Evolutionary conservation across 495 filamentous ascomycete species (phyloP), one percentile per base, ranked within the genome.

Genomic region (Amniculicola lignicola): DNA sequence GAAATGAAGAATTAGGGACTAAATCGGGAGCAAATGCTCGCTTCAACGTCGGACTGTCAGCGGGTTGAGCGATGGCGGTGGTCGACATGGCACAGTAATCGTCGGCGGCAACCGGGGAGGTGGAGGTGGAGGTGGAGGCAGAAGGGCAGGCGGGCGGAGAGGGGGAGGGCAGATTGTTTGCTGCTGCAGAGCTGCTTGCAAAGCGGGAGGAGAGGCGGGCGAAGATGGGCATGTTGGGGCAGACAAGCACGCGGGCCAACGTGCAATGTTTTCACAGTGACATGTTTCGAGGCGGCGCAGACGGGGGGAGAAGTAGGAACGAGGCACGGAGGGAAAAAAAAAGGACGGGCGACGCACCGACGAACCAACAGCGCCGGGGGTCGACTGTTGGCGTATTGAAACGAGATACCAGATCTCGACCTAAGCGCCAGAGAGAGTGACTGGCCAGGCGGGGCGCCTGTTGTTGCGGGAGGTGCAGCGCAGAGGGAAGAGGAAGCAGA

Each of bases 21-120:
- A 57, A 45, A 39, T 58, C 59, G 29, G 51, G 50, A 47, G 54
- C 40, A 40, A 67, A 64, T 6, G 67, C 51, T 49, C 67, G 65
- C 63, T 69, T 69, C 21, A 62, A 36, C 24, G 66, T 64, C 2
- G 60, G 57, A 64, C 63, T 66, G 62, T 69, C 55, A 67, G 67
- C 62, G 21, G 55, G 54, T 28, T 57, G 47, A 24, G 53, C 28
- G 23, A 57, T 50, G 10, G 45, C 50, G 6, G 55, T 53, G 28
- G 54, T 61, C 38, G 62, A 36, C 65, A 66, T 67, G 42, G 15
- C 45, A 18, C 23, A 18, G 39, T n/a, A 21, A 22, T 9, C 2
- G 24, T 7, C 14, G 23, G 18, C n/a, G 21, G 37, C 14, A 21
- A 33, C 19, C 4, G 7, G 25, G 31, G 22, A 35, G 21, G 28